Evolutionary conservation across 2,329 filamentous ascomycete species (phyloP), one percentile per base, ranked within the genome.

Genomic region (Aspergillus melleus): DNA sequence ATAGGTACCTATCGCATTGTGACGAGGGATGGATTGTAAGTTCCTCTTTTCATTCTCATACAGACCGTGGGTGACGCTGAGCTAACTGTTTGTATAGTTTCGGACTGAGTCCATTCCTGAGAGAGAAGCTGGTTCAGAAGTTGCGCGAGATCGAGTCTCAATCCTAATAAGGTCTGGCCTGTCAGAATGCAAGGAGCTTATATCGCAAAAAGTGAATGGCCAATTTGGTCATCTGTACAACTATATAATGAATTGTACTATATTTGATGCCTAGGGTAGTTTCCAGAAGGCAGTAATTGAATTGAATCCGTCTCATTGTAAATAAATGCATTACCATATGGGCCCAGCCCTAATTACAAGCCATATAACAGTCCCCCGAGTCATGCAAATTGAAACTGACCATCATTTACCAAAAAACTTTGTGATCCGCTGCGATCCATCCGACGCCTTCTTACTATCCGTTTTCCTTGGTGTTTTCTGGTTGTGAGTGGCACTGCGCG

Each of bases 11-110:
- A 88, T 76, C 76, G 86, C 54, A 73, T 86, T 47, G 75, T 86
- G 16, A 88, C 86, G 24, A 77, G 82, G 29, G 84, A 88, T 68
- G 86, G 86, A 57, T 82, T 88, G 73, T 83, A 72, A 75, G 81
- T 79, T 19, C 14, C 44, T n/a, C 24, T 22, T 4, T 26, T 50
- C n/a, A n/a, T n/a, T n/a, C 4, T 2, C 26, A 29, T 29, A 29
- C 26, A 5, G 6, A 62, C 8, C 53, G 46, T 36, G 29, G 54
- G 22, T 4, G 24, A 52, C 64, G 52, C 68, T 76, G 4, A 56
- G 76, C 58, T 22, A 4, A 36, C 32, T n/a, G 1, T 42, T 6
- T 30, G 4, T 49, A 46, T 61, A 81, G 80, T 61, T 74, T 81
- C 57, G 81, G 76, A 10, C 68, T 81, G 63, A 83, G 76, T 53